Evolutionary conservation across 768 basidiomycete species (phyloP), one percentile per base, ranked within the genome.

Genomic region (Hysterangium stoloniferum): DNA sequence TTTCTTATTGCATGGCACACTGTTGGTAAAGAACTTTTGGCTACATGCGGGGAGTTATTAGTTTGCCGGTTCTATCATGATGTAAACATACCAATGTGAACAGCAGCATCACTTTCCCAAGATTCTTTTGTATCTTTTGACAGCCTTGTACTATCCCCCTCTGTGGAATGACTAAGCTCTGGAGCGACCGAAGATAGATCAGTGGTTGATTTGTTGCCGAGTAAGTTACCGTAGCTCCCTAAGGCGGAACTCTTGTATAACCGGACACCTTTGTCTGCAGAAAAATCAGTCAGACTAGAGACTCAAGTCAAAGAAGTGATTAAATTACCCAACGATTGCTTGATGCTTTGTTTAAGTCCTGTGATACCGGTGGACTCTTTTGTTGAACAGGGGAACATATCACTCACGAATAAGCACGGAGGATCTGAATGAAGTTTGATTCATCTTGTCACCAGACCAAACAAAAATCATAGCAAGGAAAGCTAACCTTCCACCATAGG

Each of bases 311-410:
- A 42, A 13, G 13, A 17, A 13, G 19, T 37, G 19, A n/a, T n/a
- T 25, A 12, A 64, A 72, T 31, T 57, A 86, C 87, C 85, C 54
- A 90, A 80, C 1, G 87, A 90, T 53, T 75, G 71, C 62, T 77
- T 84, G 56, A 90, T 72, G 52, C 78, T 80, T 56, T 87, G 86
- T 64, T 75, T 85, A 56, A 88, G 68, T 27, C 73, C 70, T 44
- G 59, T 66, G 28, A 78, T 61, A 9, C 69, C 71, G 6, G 49
- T 48, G 12, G 71, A 71, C 53, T 73, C 74, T 43, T 47, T 57
- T 0, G 38, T 27, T 17, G 47, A 43, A 17, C 56, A 42, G n/a
- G 52, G 46, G 24, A 34, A 49, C 11, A 40, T 42, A 15, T 42
- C 41, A 31, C 9, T 35, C 27, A 15, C 41, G 34, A 45, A 37